Base-by-base conservation (phyloP, 1,139 yeast species). In the Yamadazyma pseudoaaseri region DNA sequence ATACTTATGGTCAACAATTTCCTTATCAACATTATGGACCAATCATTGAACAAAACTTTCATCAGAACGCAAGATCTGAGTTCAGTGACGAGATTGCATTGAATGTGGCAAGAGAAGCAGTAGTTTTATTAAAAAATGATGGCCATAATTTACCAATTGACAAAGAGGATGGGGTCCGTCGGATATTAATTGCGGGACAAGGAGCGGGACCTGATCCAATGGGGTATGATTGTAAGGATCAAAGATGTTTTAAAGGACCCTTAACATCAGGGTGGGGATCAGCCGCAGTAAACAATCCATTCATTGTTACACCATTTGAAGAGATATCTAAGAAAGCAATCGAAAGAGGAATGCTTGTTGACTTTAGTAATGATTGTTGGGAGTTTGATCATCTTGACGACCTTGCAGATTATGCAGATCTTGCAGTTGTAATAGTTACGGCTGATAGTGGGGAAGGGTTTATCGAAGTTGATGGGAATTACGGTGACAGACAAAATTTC, bases 361-460 rank as follows among this genome's bases (percentile, higher is more conserved):
- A 73, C 39, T 63, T 52, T 41, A 54, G 69, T 2, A 52, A 54
- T 9, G 71, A 73, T 37, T 61, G 57, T 15, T 73, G 74, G 65
- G 67, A 71, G 20, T 50, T 71, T 11, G 70, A 65, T 5, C 63
- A 60, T 35, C 56, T 65, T 5, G 71, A 62, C 29, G 73, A 70
- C 26, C 48, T 62, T 30, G 70, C 79, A 2, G 75, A 70, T 36
- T 58, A 56, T 42, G 75, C 79, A 0, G 81, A 76, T 45, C 52
- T 75, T 52, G 60, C 78, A 5, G 55, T 77, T 18, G 76, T 79
- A 2, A 63, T 78, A 38, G 83, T 73, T 0, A 60, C 62, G 31
- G 65, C 80, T 1, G 56, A 62, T 42, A 71, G 82, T 7, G 85
- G 84, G 11, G 85, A 79, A 55, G 82, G 81, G 0, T 76, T 67